Percentiles rank a stretch among this genome's conserved stretches.
phyloP scores from a whole-genome alignment of 2,329 filamentous ascomycete species.

The Apiospora hydei region DNA sequence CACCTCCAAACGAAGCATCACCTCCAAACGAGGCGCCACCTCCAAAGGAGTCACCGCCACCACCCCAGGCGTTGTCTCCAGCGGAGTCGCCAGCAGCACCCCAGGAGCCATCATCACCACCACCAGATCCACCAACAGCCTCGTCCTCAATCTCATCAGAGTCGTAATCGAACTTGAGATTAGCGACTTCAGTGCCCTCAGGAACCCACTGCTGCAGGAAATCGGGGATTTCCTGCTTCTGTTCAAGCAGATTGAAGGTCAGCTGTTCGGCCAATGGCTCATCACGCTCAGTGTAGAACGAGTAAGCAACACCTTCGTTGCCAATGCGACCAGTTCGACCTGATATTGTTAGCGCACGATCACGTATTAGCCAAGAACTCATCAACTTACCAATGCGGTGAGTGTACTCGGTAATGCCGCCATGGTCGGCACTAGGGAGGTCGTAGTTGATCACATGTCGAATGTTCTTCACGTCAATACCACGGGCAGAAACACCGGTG shows the following conservation, averaged over 20 bases:
- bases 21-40: conserved; percentile 26
- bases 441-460: conserved; percentile 95
- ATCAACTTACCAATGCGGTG: conserved; percentile 82
- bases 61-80: conserved; percentile 19
- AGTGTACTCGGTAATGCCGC: conserved; percentile 92
- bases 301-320: conserved; percentile 83
- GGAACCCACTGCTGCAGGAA: conserved; percentile 75
- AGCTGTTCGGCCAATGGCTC: conserved; percentile 75
- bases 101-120: conserved; percentile 38
- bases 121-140: conserved; percentile 34
- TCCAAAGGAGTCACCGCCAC: neutral
- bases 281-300: conserved; percentile 85
- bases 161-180: conserved; percentile 63
- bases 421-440: conserved; percentile 74
- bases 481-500: conserved; percentile 86
- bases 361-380: neutral
- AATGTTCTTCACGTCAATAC: conserved; percentile 86
- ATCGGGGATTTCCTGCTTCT: conserved; percentile 78
- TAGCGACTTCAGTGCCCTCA: conserved; percentile 52
- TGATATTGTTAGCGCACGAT: conserved; percentile 43
- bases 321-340: conserved; percentile 95
- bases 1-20: neutral
- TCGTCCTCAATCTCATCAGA: conserved; percentile 56
- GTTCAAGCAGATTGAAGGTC: conserved; percentile 83
- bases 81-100: conserved; percentile 26